Base-by-base conservation (phyloP, 2,329 filamentous ascomycete species). In the Arthrinium phaeospermum region DNA sequence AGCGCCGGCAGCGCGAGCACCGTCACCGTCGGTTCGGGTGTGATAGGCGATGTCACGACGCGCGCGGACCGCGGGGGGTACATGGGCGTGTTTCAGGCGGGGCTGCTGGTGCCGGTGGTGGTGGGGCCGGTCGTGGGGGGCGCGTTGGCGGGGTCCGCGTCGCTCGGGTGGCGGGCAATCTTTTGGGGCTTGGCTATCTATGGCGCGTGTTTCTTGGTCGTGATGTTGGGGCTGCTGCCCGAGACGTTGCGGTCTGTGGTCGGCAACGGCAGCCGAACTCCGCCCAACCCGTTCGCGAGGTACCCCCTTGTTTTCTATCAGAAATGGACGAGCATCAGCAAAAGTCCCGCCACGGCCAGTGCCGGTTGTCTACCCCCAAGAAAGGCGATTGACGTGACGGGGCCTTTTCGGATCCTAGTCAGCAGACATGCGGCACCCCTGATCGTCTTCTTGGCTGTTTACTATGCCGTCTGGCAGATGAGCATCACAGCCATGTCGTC, bases 391-490 rank as follows among this genome's bases (percentile, higher is more conserved):
- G 46, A 47, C 5, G 7, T 47, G 46, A 47, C 46, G 4, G 46
- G 16, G 8, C 46, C 46, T 22, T 47, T 47, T 16, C 19, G 46
- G 0, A 47, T 47, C 5, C 16, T 47, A 4, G 46, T 8, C 46
- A 47, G 46, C 16, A 47, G n/a, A 22, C 46, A 47, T 0, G 83
- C 85, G 0, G 79, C 83, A 0, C 82, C 83, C 0, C 83, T 86
- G 7, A 84, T 88, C 44, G 4, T 85, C 22, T 89, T 86, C 70
- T 81, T 88, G 4, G 85, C 84, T 0, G 76, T 88, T 3, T 85
- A 87, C 77, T 89, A 89, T 72, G 82, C 86, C 0, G 84, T 87
- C 10, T 89, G 86, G 85, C 86, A 88, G 71, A 88, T 89, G 85
- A 85, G 83, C 75, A 87, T 88, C 72, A 87, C 87, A 0, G 85